Base-by-base conservation (phyloP, 208 protist genomes). In the Acanthamoeba polyphaga region DNA sequence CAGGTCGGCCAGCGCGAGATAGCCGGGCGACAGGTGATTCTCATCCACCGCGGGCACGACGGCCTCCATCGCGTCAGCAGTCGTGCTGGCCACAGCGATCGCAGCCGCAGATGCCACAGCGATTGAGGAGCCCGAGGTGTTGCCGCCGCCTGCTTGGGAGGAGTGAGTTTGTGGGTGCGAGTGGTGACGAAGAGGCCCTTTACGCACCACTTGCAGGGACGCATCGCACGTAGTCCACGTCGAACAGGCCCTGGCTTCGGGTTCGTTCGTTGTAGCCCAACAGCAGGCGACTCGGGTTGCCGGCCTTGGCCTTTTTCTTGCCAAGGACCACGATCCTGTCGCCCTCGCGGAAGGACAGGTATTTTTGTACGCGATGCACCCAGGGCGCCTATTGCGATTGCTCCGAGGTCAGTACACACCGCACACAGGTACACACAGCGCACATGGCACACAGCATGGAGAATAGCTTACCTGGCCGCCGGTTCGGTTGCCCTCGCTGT, bases 201-300 rank as follows among this genome's bases (percentile, higher is more conserved):
- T 29, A 29, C 34, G 70, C 19, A 78, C 70, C 70, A 9, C 70
- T 78, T 8, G n/a, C 62, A 13, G 62, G 70, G 10, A 78, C 34
- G 32, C 70, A 78, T 8, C 70, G 70, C 43, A 88, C 80, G 80
- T 88, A 88, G 80, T 88, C 80, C 22, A 88, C 80, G 53, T 88
- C 80, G 53, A 88, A 88, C 80, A 88, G 53, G 32, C 70, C 70
- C 70, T 78, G 70, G 70, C 70, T 78, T 17, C 34, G 70, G 22
- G 70, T 78, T 24, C 70, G n/a, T 29, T 34, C 70, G 70, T 78
- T 78, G 34, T 78, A 78, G 70, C 70, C 70, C 32, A 78, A 13
- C 7, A 78, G 32, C 70, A 78, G 70, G 34, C 70, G 70, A 15
- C n/a, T 72, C 66, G 66, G 10, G 66, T 32, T 34, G 66, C 66